These are phyloP conservation scores for Iberis pinnata DNA, from an alignment of 345 rosid genomes.

Conservation along the genomic window DNA sequence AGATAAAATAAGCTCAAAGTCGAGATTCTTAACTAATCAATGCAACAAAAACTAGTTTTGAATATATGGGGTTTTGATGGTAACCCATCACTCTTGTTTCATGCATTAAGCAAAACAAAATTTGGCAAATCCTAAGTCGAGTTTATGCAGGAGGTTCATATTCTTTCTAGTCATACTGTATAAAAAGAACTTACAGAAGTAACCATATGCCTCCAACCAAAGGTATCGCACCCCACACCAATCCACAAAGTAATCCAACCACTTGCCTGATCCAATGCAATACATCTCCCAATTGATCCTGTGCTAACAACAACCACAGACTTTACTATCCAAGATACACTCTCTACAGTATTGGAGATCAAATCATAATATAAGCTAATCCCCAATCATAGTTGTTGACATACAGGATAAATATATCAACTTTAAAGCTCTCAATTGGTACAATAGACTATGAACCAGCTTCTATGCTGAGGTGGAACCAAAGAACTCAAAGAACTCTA, in stretches of 20 bases:
- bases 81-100: background rate
- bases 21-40: background rate
- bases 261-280: constrained; percentile 96
- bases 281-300: constrained; percentile 99
- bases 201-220: constrained; percentile 92
- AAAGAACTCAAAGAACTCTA: constrained; percentile 33
- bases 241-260: constrained; percentile 71
- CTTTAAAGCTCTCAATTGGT: constrained; percentile 1
- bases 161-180: background rate
- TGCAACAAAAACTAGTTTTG: background rate
- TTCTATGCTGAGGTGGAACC: no score
- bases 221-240: constrained; percentile 84
- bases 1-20: background rate
- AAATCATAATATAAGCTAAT: background rate
- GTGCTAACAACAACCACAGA: constrained; percentile 14
- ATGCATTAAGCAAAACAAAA: background rate
- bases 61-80: background rate
- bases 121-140: background rate
- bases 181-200: constrained; percentile 51
- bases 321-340: background rate
- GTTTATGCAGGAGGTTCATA: background rate
- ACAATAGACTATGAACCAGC: no score
- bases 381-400: background rate
- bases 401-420: background rate
- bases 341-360: constrained; percentile 22